phyloP scores from a whole-genome alignment of 2,329 filamentous ascomycete genomes.

The Penicillium verrucosum region DNA sequence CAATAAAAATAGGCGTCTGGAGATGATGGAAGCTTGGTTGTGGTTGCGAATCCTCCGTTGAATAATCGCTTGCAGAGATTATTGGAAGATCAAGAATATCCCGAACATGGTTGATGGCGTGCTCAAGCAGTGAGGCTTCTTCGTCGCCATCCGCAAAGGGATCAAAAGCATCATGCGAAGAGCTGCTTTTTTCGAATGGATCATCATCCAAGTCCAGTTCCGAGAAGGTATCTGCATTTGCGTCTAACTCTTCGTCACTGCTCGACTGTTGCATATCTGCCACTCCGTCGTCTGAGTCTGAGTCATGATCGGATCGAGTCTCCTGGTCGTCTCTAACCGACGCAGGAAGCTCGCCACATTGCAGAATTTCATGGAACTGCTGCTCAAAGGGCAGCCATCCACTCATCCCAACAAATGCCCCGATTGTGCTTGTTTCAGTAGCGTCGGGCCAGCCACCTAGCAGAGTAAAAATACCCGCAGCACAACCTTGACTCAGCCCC shows the following conservation, averaged over 20 bases:
- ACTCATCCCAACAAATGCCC: conserved; percentile 49
- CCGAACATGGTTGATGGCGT: conserved; percentile 31
- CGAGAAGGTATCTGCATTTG: conserved; percentile 5
- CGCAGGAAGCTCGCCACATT: conserved; percentile 2
- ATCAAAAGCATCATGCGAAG: conserved; percentile 21
- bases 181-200: neutral
- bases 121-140: conserved; percentile 17
- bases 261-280: too few species aligned
- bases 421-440: conserved; percentile 24
- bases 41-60: neutral
- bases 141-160: conserved; percentile 15
- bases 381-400: conserved; percentile 45
- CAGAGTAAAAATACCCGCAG: conserved; percentile 44
- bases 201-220: neutral
- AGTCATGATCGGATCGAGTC: too few species aligned
- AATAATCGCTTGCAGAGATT: neutral
- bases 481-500: conserved; percentile 55
- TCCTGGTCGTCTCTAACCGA: neutral
- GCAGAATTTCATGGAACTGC: conserved; percentile 28
- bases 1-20: conserved; percentile 18
- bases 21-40: neutral
- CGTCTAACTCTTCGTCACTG: neutral
- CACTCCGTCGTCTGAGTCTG: neutral
- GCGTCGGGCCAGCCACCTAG: conserved; percentile 36
- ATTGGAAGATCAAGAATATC: conserved; percentile 31